Conservation (phyloP, 345 rosid genomes). For the Eucalyptus marginata region DNA sequence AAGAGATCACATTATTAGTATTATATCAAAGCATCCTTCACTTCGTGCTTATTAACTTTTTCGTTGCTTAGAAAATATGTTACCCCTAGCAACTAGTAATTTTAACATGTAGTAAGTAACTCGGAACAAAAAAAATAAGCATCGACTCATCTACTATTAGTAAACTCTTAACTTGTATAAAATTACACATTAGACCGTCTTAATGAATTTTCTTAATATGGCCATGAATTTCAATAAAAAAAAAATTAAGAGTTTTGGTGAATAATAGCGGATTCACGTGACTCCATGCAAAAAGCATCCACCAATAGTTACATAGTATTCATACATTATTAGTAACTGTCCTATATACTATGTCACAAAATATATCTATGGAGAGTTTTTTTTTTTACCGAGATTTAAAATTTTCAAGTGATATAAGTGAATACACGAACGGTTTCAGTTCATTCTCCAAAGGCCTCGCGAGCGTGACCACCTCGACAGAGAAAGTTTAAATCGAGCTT, state of each 20-base stretch:
- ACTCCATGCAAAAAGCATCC: not conserved
- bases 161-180: not conserved
- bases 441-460: not conserved
- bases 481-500: not conserved
- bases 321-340: not conserved
- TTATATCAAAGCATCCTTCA: not conserved
- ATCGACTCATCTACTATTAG: not conserved
- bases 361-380: not conserved
- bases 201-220: not conserved
- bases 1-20: too few species aligned
- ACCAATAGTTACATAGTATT: not conserved
- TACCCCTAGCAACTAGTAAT: not conserved
- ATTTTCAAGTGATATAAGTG: not conserved
- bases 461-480: not conserved
- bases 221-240: not conserved
- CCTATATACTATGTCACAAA: not conserved
- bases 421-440: not conserved
- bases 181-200: not conserved
- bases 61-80: not conserved
- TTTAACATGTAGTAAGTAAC: not conserved
- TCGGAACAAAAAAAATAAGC: not conserved
- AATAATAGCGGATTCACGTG: rapidly evolving
- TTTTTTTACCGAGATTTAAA: not conserved
- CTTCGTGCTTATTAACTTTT: not conserved
- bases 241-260: not conserved